Base-by-base conservation (phyloP, 2,329 filamentous ascomycete genomes). In the Gliomastix tumulicola region DNA sequence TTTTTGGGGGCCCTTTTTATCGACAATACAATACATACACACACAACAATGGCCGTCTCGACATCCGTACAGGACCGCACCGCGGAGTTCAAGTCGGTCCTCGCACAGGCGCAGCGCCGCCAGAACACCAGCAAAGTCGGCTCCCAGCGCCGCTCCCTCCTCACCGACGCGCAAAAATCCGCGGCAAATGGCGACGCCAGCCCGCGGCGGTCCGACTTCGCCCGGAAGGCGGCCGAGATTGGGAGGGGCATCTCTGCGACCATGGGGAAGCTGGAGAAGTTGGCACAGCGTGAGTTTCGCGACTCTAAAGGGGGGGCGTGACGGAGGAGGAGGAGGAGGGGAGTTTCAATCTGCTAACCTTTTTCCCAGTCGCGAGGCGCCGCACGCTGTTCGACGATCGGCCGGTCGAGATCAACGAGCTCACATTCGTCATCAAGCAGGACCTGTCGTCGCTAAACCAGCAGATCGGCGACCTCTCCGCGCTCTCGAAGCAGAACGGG, bases 21-120 rank as follows among this genome's bases (percentile, higher is more conserved):
- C n/a, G n/a, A n/a, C 30, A 5, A 32, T 21, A 27, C 9, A 22
- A 33, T 22, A 13, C 21, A 20, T 47, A 25, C 17, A 31, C 36
- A 21, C 12, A 28, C 37, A 56, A 57, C 43, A 35, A 82, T 82
- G 78, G 76, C 76, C 39, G 71, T 79, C 55, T 59, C 72, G 42
- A n/a, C n/a, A n/a, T 90, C 88, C 35, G 94, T 97, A 60, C 92
- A 98, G 70, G 92, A 98, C 68, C 87, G 92, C 55, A 98, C 92
- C 40, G 76, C 80, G 55, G 92, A 98, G 72, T 98, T 98, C 74
- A 84, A 82, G 59, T 85, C 88, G 45, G 94, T 97, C 53, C 78
- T 97, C 44, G 71, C 77, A 32, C 87, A 94, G 57, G 85, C 87
- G 35, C 88, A 94, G 63, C 84, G 82, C 55, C 77, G 82, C 45